Conservation (phyloP, 2,329 filamentous ascomycete species). For the Aureobasidium musti region DNA sequence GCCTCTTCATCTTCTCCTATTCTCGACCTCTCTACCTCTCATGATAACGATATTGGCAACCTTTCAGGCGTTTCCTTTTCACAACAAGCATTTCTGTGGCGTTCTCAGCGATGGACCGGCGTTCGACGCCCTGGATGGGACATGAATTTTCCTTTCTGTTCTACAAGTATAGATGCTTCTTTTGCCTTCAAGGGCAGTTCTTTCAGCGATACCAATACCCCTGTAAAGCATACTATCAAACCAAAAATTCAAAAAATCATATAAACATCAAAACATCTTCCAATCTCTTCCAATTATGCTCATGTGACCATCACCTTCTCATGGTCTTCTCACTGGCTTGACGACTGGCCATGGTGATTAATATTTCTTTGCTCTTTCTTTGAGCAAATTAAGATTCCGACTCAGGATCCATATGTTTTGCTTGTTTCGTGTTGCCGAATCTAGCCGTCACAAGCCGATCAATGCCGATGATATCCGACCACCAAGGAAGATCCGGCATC, state of each 20-base stretch:
- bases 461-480: neutral
- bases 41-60: conserved; percentile 15
- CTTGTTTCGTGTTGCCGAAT: neutral
- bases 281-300: neutral
- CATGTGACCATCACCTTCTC: neutral
- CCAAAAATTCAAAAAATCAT: neutral
- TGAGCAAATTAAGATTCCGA: neutral
- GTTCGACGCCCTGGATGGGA: neutral
- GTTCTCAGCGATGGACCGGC: conserved; percentile 6
- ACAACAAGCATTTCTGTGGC: conserved; percentile 8
- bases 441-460: neutral
- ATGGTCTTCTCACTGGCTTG: neutral
- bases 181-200: conserved; percentile 10
- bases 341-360: neutral
- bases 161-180: conserved; percentile 8
- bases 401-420: neutral
- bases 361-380: neutral
- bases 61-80: neutral
- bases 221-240: neutral
- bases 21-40: neutral
- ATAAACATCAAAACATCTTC: neutral
- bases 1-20: neutral
- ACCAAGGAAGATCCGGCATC: neutral
- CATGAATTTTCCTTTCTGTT: neutral
- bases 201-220: conserved; percentile 11